phyloP scores from a whole-genome alignment of 306 rosid species.

The Abrus precatorius region DNA sequence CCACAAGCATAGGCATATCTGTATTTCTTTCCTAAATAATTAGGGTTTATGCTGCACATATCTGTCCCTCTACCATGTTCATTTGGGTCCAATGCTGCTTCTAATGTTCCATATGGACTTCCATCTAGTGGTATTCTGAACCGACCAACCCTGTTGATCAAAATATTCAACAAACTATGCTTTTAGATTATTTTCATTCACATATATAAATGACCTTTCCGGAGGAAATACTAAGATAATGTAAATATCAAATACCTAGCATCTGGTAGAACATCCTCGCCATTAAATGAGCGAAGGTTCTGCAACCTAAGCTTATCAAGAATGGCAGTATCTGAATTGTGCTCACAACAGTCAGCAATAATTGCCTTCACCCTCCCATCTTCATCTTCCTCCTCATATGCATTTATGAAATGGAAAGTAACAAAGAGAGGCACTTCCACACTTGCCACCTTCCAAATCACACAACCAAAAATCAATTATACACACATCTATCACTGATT shows the following conservation, averaged over 20 bases:
- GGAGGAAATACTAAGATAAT: neutral
- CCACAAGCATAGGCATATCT: conserved; percentile 97
- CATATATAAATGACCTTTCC: neutral
- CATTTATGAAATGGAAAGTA: conserved; percentile 94
- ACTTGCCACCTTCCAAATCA: conserved; percentile 70
- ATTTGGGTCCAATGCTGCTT: conserved; percentile 85
- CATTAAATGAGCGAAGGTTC: conserved; percentile 66
- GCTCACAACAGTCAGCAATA: conserved; percentile 89
- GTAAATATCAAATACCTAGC: conserved; percentile 64
- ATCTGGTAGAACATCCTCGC: conserved; percentile 82
- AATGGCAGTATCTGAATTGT: conserved; percentile 70
- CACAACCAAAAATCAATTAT: too few species aligned
- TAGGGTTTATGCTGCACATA: conserved; percentile 95
- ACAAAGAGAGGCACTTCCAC: conserved; percentile 89
- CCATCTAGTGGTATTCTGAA: conserved; percentile 87
- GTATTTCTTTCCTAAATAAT: conserved; percentile 73
- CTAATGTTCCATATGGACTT: conserved; percentile 72
- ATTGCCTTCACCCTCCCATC: conserved; percentile 81
- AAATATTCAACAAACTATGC: neutral
- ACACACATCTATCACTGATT: too few species aligned
- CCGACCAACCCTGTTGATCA: conserved; percentile 77
- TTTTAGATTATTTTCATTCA: conserved; percentile 3
- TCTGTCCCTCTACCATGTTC: conserved; percentile 96
- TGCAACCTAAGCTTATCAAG: conserved; percentile 75
- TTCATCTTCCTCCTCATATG: conserved; percentile 83